These are phyloP conservation scores for Leccinum holopus DNA, from an alignment of 1,284 basidiomycete species.

Conservation along the genomic window DNA sequence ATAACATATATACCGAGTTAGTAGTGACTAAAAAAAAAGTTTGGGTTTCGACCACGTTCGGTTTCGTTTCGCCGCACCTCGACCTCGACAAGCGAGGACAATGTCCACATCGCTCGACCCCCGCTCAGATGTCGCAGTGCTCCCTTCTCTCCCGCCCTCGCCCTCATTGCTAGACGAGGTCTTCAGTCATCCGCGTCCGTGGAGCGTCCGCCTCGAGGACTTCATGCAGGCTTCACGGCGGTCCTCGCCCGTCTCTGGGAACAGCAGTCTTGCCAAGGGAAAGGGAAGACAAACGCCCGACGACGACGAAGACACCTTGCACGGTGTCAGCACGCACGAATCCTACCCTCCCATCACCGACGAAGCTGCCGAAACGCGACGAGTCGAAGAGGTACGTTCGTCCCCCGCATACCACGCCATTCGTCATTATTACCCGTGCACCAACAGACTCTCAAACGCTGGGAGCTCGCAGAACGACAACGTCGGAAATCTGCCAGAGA, in stretches of 20 bases:
- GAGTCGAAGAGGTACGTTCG: slow-evolving; percentile 62
- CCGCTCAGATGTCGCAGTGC: slow-evolving; percentile 17
- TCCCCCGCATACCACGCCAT: too few species aligned
- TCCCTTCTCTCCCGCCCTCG: slow-evolving; percentile 41
- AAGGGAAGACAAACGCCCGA: slow-evolving; percentile 29
- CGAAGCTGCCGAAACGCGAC: slow-evolving; percentile 61
- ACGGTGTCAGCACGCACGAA: slow-evolving; percentile 26
- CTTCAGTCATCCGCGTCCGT: slow-evolving; percentile 38
- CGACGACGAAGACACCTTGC: slow-evolving; percentile 25
- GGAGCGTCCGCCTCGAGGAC: slow-evolving; percentile 30
- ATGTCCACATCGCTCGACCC: slow-evolving; percentile 24
- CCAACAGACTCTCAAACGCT: slow-evolving; percentile 62
- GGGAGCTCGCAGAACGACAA: slow-evolving; percentile 71
- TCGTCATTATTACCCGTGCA: too few species aligned
- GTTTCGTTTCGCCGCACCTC: slow-evolving; percentile 7
- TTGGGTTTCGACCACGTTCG: slow-evolving; percentile 8
- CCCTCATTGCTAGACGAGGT: slow-evolving; percentile 46
- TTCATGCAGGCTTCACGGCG: slow-evolving; percentile 13
- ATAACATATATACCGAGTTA: too few species aligned
- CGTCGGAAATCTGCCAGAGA: slow-evolving; percentile 64
- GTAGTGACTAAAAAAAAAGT: slow-evolving; percentile 3
- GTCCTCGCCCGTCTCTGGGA: slow-evolving; percentile 16
- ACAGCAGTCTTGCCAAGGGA: slow-evolving; percentile 21
- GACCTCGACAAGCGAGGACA: slow-evolving; percentile 16
- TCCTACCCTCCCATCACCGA: slow-evolving; percentile 67